These are phyloP conservation scores for Bathelium albidoporum DNA, from an alignment of 495 filamentous ascomycete genomes.

Conservation along the genomic window DNA sequence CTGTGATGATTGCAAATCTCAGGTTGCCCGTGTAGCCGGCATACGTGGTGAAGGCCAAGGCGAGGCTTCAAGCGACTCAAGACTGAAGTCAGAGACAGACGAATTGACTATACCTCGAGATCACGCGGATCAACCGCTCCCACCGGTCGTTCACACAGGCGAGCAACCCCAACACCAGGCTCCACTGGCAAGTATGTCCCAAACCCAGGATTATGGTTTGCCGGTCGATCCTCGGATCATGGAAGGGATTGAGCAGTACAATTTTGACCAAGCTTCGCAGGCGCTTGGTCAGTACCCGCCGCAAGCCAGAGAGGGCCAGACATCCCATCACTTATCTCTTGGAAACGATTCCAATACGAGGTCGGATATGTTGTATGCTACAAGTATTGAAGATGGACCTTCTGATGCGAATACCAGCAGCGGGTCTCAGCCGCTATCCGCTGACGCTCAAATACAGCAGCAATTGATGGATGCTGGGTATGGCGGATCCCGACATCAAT, in stretches of 20 bases:
- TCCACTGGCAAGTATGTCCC: conserved; percentile 15
- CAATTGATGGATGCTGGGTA: background rate
- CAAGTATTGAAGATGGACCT: background rate
- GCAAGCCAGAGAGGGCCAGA: background rate
- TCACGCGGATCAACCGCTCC: conserved; percentile 5
- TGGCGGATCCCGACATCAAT: background rate
- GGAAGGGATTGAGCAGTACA: conserved; percentile 11
- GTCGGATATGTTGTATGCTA: background rate
- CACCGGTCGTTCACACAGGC: background rate
- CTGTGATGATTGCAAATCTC: conserved; percentile 69
- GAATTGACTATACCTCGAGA: background rate
- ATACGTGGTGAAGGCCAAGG: background rate
- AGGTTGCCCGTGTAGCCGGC: background rate
- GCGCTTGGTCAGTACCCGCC: background rate
- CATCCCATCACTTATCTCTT: background rate
- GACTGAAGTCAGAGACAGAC: background rate
- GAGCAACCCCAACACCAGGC: conserved; percentile 6
- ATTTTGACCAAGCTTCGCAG: background rate
- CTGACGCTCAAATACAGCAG: background rate
- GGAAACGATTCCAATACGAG: background rate
- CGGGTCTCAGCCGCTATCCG: background rate
- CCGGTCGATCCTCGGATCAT: conserved; percentile 23
- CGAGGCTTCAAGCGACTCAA: background rate
- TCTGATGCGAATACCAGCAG: background rate
- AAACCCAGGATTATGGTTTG: conserved; percentile 13